phyloP scores from a whole-genome alignment of 768 basidiomycete species.

The Terana coerulea region DNA sequence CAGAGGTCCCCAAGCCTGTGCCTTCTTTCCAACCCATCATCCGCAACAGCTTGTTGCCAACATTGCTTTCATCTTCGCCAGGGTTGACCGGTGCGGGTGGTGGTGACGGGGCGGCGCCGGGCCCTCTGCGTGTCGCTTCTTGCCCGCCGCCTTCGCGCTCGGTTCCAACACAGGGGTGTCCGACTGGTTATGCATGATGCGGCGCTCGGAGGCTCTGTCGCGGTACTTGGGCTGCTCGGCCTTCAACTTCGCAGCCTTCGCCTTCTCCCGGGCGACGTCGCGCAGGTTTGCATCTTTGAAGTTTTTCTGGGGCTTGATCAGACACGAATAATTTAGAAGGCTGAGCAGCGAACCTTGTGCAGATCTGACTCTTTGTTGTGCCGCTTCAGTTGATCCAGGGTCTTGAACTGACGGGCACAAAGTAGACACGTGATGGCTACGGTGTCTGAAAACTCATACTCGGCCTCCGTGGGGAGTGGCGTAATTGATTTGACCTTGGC shows the following conservation, averaged over 20 bases:
- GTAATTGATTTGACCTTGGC: slow-evolving; percentile 25
- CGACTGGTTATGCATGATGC: slow-evolving; percentile 89
- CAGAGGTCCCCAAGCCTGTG: slow-evolving; percentile 75
- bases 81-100: slow-evolving; percentile 65
- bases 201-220: slow-evolving; percentile 90
- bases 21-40: slow-evolving; percentile 99
- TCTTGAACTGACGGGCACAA: slow-evolving; percentile 92
- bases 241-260: slow-evolving; percentile 31
- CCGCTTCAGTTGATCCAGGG: slow-evolving; percentile 75
- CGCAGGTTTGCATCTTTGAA: slow-evolving; percentile 68
- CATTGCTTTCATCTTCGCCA: slow-evolving; percentile 77
- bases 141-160: slow-evolving; percentile 37
- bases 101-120: slow-evolving; percentile 59
- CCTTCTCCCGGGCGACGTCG: slow-evolving; percentile 72
- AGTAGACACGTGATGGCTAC: slow-evolving; percentile 77
- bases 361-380: slow-evolving; percentile 94
- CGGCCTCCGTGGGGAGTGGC: slow-evolving; percentile 45
- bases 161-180: slow-evolving; percentile 61
- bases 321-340: neutral
- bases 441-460: slow-evolving; percentile 83
- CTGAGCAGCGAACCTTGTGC: slow-evolving; percentile 70
- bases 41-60: slow-evolving; percentile 89
- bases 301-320: slow-evolving; percentile 63
- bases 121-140: slow-evolving; percentile 55
- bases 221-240: slow-evolving; percentile 79